Percentiles rank a stretch among this genome's conserved stretches.
Conservation (phyloP, 163 green algal species). For the Volvox carteri region DNA sequence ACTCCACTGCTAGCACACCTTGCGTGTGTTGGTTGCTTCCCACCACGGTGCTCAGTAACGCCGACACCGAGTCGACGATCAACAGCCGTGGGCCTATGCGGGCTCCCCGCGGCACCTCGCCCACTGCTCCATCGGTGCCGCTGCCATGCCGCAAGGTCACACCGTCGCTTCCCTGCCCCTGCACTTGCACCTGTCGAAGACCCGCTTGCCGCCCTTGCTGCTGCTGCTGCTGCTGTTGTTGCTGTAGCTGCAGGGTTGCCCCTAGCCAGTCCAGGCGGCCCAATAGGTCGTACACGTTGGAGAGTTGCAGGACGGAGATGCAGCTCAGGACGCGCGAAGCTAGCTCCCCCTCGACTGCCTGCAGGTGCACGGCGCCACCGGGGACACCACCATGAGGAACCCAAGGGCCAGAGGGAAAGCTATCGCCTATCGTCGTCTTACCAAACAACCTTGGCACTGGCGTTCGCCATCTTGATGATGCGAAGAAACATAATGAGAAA, state of each 20-base stretch:
- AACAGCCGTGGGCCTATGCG: conserved; percentile 59
- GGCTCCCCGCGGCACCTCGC: not conserved
- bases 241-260: conserved; percentile 23
- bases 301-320: conserved; percentile 31
- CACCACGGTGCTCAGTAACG: conserved; percentile 71
- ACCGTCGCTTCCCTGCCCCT: not conserved
- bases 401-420: too few species aligned
- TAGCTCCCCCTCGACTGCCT: not conserved
- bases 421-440: too few species aligned
- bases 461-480: too few species aligned
- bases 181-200: not conserved
- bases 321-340: not conserved
- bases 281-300: conserved; percentile 65
- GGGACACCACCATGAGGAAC: too few species aligned
- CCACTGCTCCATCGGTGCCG: not conserved
- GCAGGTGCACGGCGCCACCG: too few species aligned
- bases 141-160: not conserved
- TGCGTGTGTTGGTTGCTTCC: conserved; percentile 71
- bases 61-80: conserved; percentile 78
- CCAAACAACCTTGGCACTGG: too few species aligned
- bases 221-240: conserved; percentile 16
- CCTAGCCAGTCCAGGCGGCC: conserved; percentile 58
- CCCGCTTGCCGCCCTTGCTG: not conserved
- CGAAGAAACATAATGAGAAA: too few species aligned
- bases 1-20: conserved; percentile 47